Conservation (phyloP, 2,329 filamentous ascomycete species). For the Xylariales sp. region DNA sequence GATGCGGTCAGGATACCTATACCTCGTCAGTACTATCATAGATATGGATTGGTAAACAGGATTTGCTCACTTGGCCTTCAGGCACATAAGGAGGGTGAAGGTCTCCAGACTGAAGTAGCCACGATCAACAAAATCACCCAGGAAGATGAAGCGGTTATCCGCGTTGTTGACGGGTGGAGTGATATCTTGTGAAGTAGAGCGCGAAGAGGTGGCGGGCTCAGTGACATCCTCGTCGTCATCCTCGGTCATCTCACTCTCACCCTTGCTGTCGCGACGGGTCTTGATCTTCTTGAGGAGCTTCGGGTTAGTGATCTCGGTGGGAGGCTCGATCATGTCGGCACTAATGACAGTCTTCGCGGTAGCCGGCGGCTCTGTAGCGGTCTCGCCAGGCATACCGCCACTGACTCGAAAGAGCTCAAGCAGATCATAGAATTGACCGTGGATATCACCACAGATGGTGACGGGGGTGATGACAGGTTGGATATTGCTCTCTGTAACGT, state of each 20-base stretch:
- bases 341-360: constrained; percentile 72
- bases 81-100: constrained; percentile 91
- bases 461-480: constrained; percentile 96
- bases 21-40: constrained; percentile 12
- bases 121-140: constrained; percentile 93
- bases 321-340: constrained; percentile 88
- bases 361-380: constrained; percentile 62
- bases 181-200: constrained; percentile 23
- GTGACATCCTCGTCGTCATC: constrained; percentile 42
- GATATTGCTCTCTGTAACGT: constrained; percentile 80
- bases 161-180: constrained; percentile 26
- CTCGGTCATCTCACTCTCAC: constrained; percentile 42
- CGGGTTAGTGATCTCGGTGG: constrained; percentile 80
- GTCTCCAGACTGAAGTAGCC: constrained; percentile 98
- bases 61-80: constrained; percentile 72
- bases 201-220: constrained; percentile 29
- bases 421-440: constrained; percentile 97
- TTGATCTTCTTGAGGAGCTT: constrained; percentile 83
- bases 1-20: constrained; percentile 90
- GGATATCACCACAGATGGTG: constrained; percentile 96
- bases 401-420: constrained; percentile 95
- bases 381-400: constrained; percentile 90
- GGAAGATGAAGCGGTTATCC: constrained; percentile 54
- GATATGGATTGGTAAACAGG: no score
- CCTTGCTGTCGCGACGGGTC: constrained; percentile 46